A percentile compares a stretch with the other conserved stretches of the same genome.
Evolutionary conservation across 768 basidiomycete genomes (phyloP).

Genomic region (Brasilioporus rufonigricans): DNA sequence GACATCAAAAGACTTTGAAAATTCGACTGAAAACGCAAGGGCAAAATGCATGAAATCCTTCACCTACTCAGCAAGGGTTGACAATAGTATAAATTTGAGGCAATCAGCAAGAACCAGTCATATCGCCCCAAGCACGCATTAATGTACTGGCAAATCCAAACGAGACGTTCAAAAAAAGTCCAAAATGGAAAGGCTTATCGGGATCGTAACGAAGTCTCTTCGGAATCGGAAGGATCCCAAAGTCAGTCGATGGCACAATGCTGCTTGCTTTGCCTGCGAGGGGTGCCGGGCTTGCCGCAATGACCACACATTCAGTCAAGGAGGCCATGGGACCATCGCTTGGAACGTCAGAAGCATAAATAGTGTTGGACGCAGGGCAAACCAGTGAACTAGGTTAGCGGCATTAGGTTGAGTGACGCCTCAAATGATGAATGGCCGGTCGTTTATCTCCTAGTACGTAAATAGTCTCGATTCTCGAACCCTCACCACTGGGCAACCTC

Average conservation of each 20-base stretch:
- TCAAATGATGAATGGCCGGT: no score
- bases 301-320: slow-evolving; percentile 5
- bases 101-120: background rate
- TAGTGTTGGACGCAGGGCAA: slow-evolving; percentile 1
- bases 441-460: no score
- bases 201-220: slow-evolving; percentile 50
- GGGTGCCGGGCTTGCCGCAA: background rate
- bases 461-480: no score
- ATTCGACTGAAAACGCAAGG: slow-evolving; percentile 24
- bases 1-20: slow-evolving; percentile 40
- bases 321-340: slow-evolving; percentile 13
- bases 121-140: slow-evolving; percentile 12
- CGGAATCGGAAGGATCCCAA: slow-evolving; percentile 66
- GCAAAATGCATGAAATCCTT: background rate
- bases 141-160: slow-evolving; percentile 65
- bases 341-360: slow-evolving; percentile 6
- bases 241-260: slow-evolving; percentile 40
- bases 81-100: slow-evolving; percentile 64
- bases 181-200: slow-evolving; percentile 49
- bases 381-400: background rate
- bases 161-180: slow-evolving; percentile 48
- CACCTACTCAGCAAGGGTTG: slow-evolving; percentile 72
- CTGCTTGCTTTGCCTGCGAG: background rate
- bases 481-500: no score
- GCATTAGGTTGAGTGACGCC: no score